These are phyloP conservation scores for Geoglossum cookeanum DNA, from an alignment of 2,329 filamentous ascomycete species.

Conservation along the genomic window DNA sequence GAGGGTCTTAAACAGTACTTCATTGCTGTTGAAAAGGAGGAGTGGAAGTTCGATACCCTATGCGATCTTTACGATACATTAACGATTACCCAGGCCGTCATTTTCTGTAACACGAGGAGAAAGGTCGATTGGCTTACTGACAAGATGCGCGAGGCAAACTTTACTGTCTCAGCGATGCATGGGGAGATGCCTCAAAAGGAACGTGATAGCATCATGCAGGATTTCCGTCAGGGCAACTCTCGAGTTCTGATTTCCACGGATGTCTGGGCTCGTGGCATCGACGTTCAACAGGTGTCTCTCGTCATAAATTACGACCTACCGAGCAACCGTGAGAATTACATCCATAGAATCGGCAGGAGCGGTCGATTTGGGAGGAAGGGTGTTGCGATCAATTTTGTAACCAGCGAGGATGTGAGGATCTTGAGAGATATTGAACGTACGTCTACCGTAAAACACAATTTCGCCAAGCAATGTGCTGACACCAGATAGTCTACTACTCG, in stretches of 20 bases:
- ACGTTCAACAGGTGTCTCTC: slow-evolving; percentile 93
- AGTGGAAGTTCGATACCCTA: slow-evolving; percentile 98
- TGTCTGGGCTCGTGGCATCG: slow-evolving; percentile 94
- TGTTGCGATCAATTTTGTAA: slow-evolving; percentile 99
- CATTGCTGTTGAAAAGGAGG: slow-evolving; percentile 97
- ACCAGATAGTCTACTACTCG: slow-evolving; percentile 60
- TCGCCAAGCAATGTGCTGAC: slow-evolving; percentile 17
- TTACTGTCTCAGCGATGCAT: slow-evolving; percentile 97
- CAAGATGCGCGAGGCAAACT: slow-evolving; percentile 98
- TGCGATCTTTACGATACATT: slow-evolving; percentile 98
- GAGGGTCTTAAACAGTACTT: slow-evolving; percentile 98
- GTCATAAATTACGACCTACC: slow-evolving; percentile 99
- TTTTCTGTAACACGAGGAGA: slow-evolving; percentile 96
- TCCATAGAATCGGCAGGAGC: slow-evolving; percentile 91
- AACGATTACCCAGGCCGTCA: slow-evolving; percentile 96
- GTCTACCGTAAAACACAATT: slow-evolving; percentile 18
- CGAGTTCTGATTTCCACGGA: slow-evolving; percentile 94
- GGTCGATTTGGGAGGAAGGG: slow-evolving; percentile 94
- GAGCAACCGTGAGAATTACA: slow-evolving; percentile 98
- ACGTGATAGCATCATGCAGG: slow-evolving; percentile 97
- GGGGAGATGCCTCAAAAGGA: slow-evolving; percentile 98
- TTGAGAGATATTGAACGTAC: slow-evolving; percentile 86
- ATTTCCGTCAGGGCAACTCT: slow-evolving; percentile 92
- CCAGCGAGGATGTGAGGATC: slow-evolving; percentile 92
- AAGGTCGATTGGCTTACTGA: slow-evolving; percentile 99